Base-by-base conservation (phyloP, 768 basidiomycete species). In the Trametes sanguinea region DNA sequence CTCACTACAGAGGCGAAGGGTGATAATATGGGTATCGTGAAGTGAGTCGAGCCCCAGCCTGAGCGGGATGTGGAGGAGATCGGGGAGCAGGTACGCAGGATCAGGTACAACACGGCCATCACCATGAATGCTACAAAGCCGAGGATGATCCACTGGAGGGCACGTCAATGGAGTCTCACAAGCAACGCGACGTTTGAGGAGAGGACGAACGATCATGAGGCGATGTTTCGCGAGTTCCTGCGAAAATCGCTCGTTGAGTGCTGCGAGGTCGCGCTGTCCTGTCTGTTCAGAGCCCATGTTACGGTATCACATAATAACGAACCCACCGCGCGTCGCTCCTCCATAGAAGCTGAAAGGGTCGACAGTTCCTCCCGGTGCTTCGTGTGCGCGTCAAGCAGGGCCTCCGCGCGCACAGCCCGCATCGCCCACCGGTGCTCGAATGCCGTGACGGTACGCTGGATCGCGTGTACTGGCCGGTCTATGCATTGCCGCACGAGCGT, bases 1-100 rank as follows among this genome's bases (percentile, higher is more conserved):
- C 83, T 58, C 61, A 91, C 89, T 69, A 91, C 90, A 9, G 88
- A 90, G 2, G 88, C 83, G 66, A 91, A 92, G 0, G 89, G 90
- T 0, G 90, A 92, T 16, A 92, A 71, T 3, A 92, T 85, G 4
- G 90, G 89, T 27, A 92, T 87, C 0, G 89, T 91, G 70, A 90
- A 90, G 69, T 90, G 90, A 1, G 81, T 77, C 0, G 86, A 75
- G 5, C 75, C 16, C 56, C 58, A 17, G 57, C 44, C 35, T 52
- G 46, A 27, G 57, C 44, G 40, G 53, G 46, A 27, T 47, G 46
- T 14, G 17, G 51, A 8, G 14, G 45, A 11, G 22, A 6, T 11
- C 11, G 35, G 11, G 6, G 35, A 37, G 57, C 4, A 6, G 37
- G 13, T 30, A 51, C 39, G 7, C 42, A 32, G 29, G 46, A 42